Percentiles rank a stretch among this genome's conserved stretches.
Conservation (phyloP, 176 grass and related monocot species). For the Hordeum marinum region DNA sequence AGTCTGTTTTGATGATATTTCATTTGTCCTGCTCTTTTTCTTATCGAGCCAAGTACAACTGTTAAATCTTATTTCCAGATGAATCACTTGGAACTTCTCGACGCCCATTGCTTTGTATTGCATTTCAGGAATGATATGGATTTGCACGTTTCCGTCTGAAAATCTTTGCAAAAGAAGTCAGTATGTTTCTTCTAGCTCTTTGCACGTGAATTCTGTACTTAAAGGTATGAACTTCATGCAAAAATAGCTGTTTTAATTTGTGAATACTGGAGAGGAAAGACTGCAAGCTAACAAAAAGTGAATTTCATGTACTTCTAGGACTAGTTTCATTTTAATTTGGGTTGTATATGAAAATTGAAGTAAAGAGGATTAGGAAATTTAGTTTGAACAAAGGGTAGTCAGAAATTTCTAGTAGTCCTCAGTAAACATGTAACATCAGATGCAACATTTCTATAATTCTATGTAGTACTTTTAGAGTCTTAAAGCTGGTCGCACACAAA, state of each 20-base stretch:
- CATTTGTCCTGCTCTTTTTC: neutral
- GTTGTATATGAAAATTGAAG: too few species aligned
- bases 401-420: neutral
- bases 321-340: constrained; percentile 5
- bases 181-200: constrained; percentile 11
- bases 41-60: neutral
- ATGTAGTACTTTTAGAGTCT: neutral
- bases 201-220: neutral
- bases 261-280: neutral
- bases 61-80: neutral
- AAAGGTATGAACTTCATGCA: neutral
- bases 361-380: neutral
- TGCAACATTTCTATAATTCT: neutral
- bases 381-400: neutral
- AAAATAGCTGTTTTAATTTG: neutral
- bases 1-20: neutral
- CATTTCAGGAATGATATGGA: neutral
- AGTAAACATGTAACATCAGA: neutral
- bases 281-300: constrained; percentile 8
- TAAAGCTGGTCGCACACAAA: neutral
- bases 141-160: neutral
- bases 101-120: neutral
- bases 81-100: neutral
- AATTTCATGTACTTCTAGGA: neutral
- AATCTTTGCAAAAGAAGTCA: neutral